A percentile compares a stretch with the other conserved stretches of the same genome.
phyloP scores from a whole-genome alignment of 2,329 filamentous ascomycete species.

The Epichloe aotearoae region DNA sequence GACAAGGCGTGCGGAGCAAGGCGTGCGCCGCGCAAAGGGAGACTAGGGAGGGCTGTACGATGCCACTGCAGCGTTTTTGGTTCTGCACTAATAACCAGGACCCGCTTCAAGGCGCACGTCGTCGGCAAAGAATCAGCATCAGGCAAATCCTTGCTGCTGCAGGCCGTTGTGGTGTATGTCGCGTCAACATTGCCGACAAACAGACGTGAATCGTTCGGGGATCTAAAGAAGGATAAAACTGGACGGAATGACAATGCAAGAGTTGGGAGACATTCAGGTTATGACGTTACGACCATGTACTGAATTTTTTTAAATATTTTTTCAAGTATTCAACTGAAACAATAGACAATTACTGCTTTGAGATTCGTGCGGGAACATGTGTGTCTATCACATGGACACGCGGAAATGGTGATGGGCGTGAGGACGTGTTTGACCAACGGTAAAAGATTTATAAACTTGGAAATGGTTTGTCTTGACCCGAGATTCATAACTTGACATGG shows the following conservation, averaged over 20 bases:
- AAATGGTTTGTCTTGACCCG: too few species aligned
- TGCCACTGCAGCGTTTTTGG: background rate
- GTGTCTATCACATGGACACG: background rate
- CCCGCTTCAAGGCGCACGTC: background rate
- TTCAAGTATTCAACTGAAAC: background rate
- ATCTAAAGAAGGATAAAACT: too few species aligned
- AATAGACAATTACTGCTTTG: background rate
- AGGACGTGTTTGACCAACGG: too few species aligned
- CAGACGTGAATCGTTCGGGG: background rate
- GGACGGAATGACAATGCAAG: background rate
- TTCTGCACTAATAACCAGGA: background rate
- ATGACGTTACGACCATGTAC: slow-evolving; percentile 1
- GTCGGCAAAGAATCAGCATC: too few species aligned
- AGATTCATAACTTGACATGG: too few species aligned
- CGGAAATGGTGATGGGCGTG: too few species aligned
- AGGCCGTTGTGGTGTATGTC: background rate
- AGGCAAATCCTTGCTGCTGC: background rate
- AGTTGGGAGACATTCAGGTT: background rate
- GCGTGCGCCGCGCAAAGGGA: too few species aligned
- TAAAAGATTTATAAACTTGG: too few species aligned
- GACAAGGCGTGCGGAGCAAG: background rate
- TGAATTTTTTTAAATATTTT: background rate
- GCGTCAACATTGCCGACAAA: background rate
- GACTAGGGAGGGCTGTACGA: background rate
- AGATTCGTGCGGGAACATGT: background rate